Evolutionary conservation across 495 filamentous ascomycete species (phyloP).

Genomic region (Neurospora cerealis): DNA sequence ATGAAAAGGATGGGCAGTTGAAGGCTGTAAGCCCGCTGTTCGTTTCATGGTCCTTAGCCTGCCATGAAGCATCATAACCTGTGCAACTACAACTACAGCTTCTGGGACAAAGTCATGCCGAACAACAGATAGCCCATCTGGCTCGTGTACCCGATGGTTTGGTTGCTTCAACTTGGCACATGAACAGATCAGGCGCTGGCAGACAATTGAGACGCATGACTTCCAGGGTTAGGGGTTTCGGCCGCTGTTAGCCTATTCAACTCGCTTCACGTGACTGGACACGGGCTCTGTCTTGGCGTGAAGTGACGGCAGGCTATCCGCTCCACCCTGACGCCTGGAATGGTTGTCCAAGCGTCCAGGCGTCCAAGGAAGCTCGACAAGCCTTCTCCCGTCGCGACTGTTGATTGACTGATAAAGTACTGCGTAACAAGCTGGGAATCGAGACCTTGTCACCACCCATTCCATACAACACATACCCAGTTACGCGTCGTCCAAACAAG

Average conservation of each 20-base stretch:
- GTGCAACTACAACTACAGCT: background rate
- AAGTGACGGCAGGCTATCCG: background rate
- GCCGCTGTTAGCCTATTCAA: background rate
- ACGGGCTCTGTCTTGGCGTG: background rate
- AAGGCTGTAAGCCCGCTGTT: background rate
- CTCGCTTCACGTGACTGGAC: background rate
- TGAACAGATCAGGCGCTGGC: background rate
- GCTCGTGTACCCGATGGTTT: background rate
- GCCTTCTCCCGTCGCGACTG: background rate
- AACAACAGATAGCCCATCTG: background rate
- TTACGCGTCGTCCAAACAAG: slow-evolving; percentile 8
- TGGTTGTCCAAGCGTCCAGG: background rate
- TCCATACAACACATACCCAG: background rate
- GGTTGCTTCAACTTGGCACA: background rate
- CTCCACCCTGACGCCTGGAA: background rate
- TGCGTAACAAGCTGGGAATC: background rate
- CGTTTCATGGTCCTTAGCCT: background rate
- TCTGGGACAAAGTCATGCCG: background rate
- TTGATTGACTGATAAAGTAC: background rate
- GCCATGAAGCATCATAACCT: background rate
- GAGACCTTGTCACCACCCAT: background rate
- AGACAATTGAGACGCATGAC: background rate
- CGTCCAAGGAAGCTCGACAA: background rate
- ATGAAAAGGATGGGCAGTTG: background rate
- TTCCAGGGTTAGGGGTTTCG: background rate